Percentiles rank a stretch among this genome's conserved stretches.
phyloP scores from a whole-genome alignment of 495 filamentous ascomycete species.

The Neohortaea acidophila region DNA sequence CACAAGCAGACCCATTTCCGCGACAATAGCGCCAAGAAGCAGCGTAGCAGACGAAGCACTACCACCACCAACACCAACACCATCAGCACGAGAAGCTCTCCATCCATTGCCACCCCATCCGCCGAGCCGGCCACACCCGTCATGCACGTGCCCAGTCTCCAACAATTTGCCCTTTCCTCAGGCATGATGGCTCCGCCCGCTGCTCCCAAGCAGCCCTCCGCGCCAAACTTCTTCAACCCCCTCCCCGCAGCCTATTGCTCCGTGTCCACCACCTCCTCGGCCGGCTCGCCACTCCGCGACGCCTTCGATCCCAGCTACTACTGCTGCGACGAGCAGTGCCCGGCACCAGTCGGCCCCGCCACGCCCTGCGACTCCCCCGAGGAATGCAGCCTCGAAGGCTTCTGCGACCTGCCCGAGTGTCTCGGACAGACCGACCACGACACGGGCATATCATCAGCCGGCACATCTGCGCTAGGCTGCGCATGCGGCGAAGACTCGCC shows the following conservation, averaged over 20 bases:
- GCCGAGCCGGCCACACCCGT: not conserved
- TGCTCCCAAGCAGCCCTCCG: not conserved
- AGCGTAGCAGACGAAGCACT: not conserved
- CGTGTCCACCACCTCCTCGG: not conserved
- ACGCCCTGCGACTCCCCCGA: not conserved
- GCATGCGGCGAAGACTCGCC: too few relatives aligned
- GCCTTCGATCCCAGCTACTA: not conserved
- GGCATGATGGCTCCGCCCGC: not conserved
- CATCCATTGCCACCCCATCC: not conserved
- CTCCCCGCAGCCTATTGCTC: not conserved
- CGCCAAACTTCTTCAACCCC: not conserved
- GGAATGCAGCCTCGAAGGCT: slow-evolving; percentile 1
- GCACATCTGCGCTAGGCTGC: too few relatives aligned
- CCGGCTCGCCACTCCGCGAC: not conserved
- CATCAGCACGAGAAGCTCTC: slow-evolving; percentile 1
- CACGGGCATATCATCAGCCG: not conserved
- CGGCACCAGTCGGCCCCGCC: not conserved
- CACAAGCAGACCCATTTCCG: slow-evolving; percentile 9
- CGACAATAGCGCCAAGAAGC: not conserved
- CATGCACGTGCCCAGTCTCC: not conserved
- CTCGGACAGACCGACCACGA: not conserved
- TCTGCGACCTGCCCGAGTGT: slow-evolving; percentile 4
- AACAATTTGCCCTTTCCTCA: not conserved
- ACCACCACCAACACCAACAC: not conserved
- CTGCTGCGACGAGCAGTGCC: slow-evolving; percentile 3